Base-by-base conservation (phyloP, 1,139 yeast species). In the Debaryomyces robertsiae region DNA sequence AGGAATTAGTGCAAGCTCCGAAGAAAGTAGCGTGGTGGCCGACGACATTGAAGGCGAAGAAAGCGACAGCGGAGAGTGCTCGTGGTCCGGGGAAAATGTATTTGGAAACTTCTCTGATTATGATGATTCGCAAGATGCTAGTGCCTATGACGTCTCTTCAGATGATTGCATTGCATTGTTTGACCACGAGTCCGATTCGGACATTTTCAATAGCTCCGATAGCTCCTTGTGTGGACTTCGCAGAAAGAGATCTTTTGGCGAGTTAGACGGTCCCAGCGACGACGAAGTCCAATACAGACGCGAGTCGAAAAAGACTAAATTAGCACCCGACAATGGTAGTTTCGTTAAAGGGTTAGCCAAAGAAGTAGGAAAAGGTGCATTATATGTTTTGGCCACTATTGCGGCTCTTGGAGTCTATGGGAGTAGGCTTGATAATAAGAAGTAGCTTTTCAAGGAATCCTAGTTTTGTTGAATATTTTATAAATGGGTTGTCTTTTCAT, bases 401-500 rank as follows among this genome's bases (percentile, higher is more conserved):
- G 46, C 65, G 11, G 75, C 73, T 2, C 61, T 73, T 45, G 75
- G 73, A 6, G 48, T 60, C 10, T 72, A 70, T 50, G 75, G 76
- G 4, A 46, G 53, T 27, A 44, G 50, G n/a, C 36, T 54, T 24
- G 42, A 38, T 16, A 28, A 38, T 17, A 19, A 38, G 16, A 16
- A 37, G 31, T 34, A 32, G 29, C 9, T 7, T 19, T 19, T 19
- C 22, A 6, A 19, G 5, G 5, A 19, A 19, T 19, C 30, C 30
- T 27, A 16, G 16, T 25, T 18, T 17, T 33, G 22, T 32, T 10
- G 18, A n/a, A 13, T 36, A 23, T 36, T 18, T 22, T 35, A 11
- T 19, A 27, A 11, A 23, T 15, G 15, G 9, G 17, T 9, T 9
- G 10, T 36, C 11, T 15, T 22, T 14, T 7, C 14, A 2, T 32